These are phyloP conservation scores for Carex kokanica DNA, from an alignment of 176 grass and related monocot species.

Conservation along the genomic window DNA sequence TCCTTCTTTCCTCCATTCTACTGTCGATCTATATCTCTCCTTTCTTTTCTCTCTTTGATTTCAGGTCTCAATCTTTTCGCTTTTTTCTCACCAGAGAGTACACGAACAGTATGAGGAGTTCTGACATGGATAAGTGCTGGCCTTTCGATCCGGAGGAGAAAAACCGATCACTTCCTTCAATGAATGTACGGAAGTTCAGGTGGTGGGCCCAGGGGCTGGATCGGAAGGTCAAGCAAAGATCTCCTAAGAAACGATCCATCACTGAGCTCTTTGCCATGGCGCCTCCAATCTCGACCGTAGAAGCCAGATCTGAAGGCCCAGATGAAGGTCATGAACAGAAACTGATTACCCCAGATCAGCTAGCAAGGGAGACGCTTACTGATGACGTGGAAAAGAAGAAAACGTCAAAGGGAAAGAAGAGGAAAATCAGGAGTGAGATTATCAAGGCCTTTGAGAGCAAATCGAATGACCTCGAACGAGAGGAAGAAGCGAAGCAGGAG, in stretches of 20 bases:
- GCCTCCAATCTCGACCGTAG: background rate
- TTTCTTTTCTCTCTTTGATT: background rate
- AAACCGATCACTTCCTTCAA: background rate
- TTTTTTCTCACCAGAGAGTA: constrained; percentile 8
- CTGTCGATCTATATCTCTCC: background rate
- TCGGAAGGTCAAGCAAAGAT: constrained; percentile 6
- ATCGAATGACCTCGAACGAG: background rate
- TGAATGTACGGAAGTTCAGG: constrained; percentile 19
- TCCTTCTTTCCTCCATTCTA: background rate
- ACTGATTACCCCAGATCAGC: background rate
- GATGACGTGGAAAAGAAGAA: constrained; percentile 6
- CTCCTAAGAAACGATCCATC: constrained; percentile 23
- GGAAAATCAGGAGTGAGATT: background rate
- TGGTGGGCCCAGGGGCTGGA: constrained; percentile 21
- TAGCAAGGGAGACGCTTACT: background rate
- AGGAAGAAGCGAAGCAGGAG: background rate
- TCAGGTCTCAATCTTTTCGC: background rate
- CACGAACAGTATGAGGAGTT: constrained; percentile 3
- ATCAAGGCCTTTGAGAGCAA: background rate
- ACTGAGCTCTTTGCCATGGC: constrained; percentile 16
- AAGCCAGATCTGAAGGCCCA: constrained; percentile 6
- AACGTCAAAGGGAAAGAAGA: constrained; percentile 14
- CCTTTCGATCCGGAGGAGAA: constrained; percentile 20
- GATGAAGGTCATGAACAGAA: background rate
- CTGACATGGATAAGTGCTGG: constrained; percentile 23